Base-by-base conservation (phyloP, 2,329 filamentous ascomycete species). In the Aspergillus brasiliensis region DNA sequence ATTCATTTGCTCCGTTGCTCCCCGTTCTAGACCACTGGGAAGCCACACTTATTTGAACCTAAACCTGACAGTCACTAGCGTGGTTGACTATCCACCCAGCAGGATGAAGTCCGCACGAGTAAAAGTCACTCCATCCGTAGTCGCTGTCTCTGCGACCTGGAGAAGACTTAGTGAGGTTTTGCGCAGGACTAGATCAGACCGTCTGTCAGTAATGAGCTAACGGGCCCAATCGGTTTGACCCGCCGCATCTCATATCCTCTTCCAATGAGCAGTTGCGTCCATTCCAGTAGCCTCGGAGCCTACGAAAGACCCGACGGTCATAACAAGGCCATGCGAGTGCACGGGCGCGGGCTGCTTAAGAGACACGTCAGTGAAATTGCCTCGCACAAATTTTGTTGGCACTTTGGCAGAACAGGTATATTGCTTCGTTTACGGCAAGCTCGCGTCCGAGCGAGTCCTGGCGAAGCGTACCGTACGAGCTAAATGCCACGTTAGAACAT, bases 251-350 rank as follows among this genome's bases (percentile, higher is more conserved):
- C 15, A 31, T 25, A 25, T 52, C n/a, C 13, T 15, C 13, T 25
- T 23, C 23, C 31, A 25, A 52, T 8, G 38, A 38, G 38, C 19
- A 52, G 5, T 15, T 44, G 40, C 21, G 21, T 38, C 51, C 15
- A 42, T 7, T 34, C 19, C 34, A 27, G 34, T 38, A 11, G 38
- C 19, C 21, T 15, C 21, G 44, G 28, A 53, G 44, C 28, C 51
- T 56, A 48, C 48, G 23, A 27, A 47, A 23, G 37, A 23, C 52
- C 27, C 34, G 15, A 49, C 21, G 11, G 23, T 7, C 44, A 48
- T 27, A 52, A 49, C 34, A 51, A 27, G 48, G 25, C 23, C 5
- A 58, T 44, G 46, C 57, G 48, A 31, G 49, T 38, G 59, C 51
- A 54, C 55, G 31, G 55, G 19, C 44, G 15, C 51, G 34, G 49